Percentiles rank a stretch among this genome's conserved stretches.
phyloP scores from a whole-genome alignment of 345 rosid species.

The Bruguiera sexangula region DNA sequence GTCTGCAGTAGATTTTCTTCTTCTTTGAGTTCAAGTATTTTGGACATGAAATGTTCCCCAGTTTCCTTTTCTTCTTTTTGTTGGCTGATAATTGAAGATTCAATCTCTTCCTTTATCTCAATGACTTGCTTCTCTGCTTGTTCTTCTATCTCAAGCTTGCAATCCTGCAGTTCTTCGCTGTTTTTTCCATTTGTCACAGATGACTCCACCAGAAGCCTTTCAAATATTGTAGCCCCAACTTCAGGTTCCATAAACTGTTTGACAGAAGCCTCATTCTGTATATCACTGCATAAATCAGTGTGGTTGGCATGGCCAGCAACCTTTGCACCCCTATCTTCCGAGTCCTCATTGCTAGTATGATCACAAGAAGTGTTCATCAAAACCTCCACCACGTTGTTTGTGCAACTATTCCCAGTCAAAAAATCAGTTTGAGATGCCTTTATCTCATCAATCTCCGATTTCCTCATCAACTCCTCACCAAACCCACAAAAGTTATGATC shows the following conservation, averaged over 20 bases:
- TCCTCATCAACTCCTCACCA: constrained; percentile 6
- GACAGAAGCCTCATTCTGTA: constrained; percentile 22
- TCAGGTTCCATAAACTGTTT: constrained; percentile 12
- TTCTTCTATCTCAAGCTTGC: constrained; percentile 13
- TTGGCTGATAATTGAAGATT: constrained; percentile 4
- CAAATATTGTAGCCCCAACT: constrained; percentile 14
- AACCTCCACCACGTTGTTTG: constrained; percentile 3
- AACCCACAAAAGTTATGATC: constrained; percentile 8
- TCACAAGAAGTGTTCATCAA: constrained; percentile 12
- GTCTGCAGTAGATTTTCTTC: not conserved
- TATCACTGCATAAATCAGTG: constrained; percentile 8
- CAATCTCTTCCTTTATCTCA: constrained; percentile 6
- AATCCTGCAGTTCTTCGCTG: not conserved
- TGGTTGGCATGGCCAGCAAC: constrained; percentile 16
- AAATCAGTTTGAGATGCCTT: constrained; percentile 12
- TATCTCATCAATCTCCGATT: constrained; percentile 11
- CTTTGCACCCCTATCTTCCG: constrained; percentile 9
- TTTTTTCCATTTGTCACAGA: not conserved
- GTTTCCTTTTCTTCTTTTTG: constrained; percentile 3
- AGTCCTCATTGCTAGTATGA: constrained; percentile 6
- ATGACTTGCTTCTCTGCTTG: constrained; percentile 23
- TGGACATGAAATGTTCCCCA: constrained; percentile 4
- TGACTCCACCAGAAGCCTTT: constrained; percentile 7
- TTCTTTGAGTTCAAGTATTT: not conserved
- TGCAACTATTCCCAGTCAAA: constrained; percentile 1